Conservation (phyloP, 2,329 filamentous ascomycete genomes). For the Apiospora pterosperma region DNA sequence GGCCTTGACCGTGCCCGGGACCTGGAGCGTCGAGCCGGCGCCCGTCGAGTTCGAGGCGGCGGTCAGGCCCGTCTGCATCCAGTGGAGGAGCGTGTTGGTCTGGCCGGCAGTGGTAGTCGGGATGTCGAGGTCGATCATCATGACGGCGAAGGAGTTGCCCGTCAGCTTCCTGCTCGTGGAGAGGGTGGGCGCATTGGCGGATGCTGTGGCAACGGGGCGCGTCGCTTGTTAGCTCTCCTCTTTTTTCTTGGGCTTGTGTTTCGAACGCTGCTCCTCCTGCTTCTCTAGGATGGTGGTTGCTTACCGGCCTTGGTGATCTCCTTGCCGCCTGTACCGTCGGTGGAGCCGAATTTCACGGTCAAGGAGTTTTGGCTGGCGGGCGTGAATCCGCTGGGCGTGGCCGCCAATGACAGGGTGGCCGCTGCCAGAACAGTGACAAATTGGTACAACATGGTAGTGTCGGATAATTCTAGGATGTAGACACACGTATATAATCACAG, state of each 20-base stretch:
- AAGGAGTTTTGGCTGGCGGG: constrained; percentile 34
- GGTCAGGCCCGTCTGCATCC: constrained; percentile 38
- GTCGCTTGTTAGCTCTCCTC: not conserved
- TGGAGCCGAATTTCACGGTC: constrained; percentile 34
- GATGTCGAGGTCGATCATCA: constrained; percentile 46
- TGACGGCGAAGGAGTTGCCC: constrained; percentile 36
- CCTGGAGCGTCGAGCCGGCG: constrained; percentile 15
- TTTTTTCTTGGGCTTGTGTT: not conserved
- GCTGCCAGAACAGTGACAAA: constrained; percentile 27
- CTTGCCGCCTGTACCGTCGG: constrained; percentile 33
- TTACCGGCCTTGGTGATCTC: constrained; percentile 35
- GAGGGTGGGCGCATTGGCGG: constrained; percentile 30
- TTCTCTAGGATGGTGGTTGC: constrained; percentile 6
- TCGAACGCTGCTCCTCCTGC: not conserved
- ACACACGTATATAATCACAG: not conserved
- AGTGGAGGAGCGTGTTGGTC: constrained; percentile 38
- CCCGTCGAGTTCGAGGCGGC: constrained; percentile 17
- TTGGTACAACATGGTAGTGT: constrained; percentile 29
- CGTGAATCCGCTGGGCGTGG: constrained; percentile 38
- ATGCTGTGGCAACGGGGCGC: constrained; percentile 25
- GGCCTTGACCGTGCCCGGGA: constrained; percentile 16
- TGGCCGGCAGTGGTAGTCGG: constrained; percentile 35
- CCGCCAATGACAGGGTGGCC: constrained; percentile 32
- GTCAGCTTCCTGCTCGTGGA: constrained; percentile 33
- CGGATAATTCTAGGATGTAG: not conserved